Conservation (phyloP, 2,329 filamentous ascomycete genomes). For the Beauveria brongniartii region DNA sequence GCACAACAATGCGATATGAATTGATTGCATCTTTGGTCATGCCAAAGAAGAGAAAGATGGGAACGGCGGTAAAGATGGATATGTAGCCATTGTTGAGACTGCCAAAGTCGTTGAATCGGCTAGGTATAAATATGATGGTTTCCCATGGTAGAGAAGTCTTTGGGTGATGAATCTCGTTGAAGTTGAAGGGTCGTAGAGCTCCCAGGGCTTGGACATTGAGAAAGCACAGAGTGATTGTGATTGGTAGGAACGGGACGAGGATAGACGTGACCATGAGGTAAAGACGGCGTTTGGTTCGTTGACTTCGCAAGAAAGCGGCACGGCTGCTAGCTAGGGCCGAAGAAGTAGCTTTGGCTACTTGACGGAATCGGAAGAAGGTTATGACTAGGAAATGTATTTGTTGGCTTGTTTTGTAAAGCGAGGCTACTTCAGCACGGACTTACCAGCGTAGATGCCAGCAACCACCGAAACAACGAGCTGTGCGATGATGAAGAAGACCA, state of each 20-base stretch:
- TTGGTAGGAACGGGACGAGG: constrained; percentile 42
- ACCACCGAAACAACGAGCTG: constrained; percentile 34
- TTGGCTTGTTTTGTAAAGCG: too few relatives aligned
- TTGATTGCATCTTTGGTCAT: constrained; percentile 45
- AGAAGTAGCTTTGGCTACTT: constrained; percentile 34
- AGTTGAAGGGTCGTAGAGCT: constrained; percentile 30
- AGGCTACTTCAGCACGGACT: constrained; percentile 18
- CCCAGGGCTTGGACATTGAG: constrained; percentile 30
- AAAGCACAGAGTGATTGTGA: constrained; percentile 33
- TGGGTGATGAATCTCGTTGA: constrained; percentile 32
- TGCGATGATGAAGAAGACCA: constrained; percentile 41
- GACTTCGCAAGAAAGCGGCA: constrained; percentile 32
- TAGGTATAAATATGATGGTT: constrained; percentile 38
- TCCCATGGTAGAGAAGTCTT: constrained; percentile 32
- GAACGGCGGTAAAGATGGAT: constrained; percentile 35
- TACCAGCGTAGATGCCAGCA: constrained; percentile 41
- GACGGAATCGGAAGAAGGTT: constrained; percentile 39
- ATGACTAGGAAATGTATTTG: constrained; percentile 26
- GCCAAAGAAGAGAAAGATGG: constrained; percentile 48
- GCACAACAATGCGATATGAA: constrained; percentile 34
- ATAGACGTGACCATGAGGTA: constrained; percentile 48
- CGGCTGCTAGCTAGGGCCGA: constrained; percentile 33
- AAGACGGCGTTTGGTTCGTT: constrained; percentile 42
- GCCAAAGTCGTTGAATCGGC: constrained; percentile 29
- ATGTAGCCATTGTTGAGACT: constrained; percentile 42